A percentile compares a stretch with the other conserved stretches of the same genome.
Conservation (phyloP, 352 stramenopile species). For the Phytophthora sp. region DNA sequence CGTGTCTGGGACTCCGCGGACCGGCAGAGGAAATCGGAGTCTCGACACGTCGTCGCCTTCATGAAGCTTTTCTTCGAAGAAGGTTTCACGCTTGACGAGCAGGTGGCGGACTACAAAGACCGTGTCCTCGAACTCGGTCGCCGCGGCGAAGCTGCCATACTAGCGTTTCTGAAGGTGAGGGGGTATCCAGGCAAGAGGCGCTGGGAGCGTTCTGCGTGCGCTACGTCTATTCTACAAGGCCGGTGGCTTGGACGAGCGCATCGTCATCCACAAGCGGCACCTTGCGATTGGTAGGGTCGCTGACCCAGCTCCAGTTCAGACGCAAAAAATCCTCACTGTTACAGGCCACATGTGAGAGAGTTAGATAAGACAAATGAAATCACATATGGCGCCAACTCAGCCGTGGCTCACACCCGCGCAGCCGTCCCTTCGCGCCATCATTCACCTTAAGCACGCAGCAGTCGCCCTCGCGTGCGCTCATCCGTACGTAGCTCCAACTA, state of each 20-base stretch:
- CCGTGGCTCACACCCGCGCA: too few relatives aligned
- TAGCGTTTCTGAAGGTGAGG: slow-evolving; percentile 9
- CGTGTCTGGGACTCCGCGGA: slow-evolving; percentile 6
- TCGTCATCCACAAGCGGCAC: background rate
- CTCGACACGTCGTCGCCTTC: slow-evolving; percentile 18
- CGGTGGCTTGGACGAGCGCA: background rate
- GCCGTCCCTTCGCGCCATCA: too few relatives aligned
- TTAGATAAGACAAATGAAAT: too few relatives aligned
- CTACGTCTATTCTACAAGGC: background rate
- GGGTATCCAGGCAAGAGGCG: slow-evolving; percentile 5
- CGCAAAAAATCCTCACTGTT: background rate
- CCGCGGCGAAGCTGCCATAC: background rate
- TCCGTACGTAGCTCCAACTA: too few relatives aligned
- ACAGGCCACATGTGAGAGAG: background rate
- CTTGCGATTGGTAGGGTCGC: background rate
- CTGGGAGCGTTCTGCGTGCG: slow-evolving; percentile 4
- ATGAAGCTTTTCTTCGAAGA: slow-evolving; percentile 28
- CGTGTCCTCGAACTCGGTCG: slow-evolving; percentile 3
- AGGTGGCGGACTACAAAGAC: slow-evolving; percentile 7
- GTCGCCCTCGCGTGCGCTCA: too few relatives aligned
- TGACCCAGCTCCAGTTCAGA: background rate
- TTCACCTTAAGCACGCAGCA: too few relatives aligned
- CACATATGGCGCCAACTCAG: too few relatives aligned
- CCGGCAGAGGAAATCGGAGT: slow-evolving; percentile 32
- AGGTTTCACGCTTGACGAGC: slow-evolving; percentile 14